Evolutionary conservation across 108 stramenopile species (phyloP), one percentile per base, ranked within the genome.

Genomic region (Cyclotella baltica): DNA sequence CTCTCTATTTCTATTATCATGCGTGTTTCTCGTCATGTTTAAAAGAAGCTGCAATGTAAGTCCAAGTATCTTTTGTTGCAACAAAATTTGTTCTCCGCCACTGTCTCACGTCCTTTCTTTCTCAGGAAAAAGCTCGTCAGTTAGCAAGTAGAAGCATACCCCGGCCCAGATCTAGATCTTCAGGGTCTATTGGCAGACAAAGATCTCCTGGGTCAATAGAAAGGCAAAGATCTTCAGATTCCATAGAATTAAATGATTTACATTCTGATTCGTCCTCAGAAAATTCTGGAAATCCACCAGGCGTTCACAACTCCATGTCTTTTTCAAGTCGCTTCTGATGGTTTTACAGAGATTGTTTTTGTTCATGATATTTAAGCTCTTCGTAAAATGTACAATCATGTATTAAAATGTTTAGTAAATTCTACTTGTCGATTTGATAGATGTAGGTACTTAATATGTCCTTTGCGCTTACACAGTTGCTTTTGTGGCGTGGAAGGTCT

Each of bases 1-100:
- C 58, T 36, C 43, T 0, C 68, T 87, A 13, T 85, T 87, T 47
- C 5, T 66, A 2, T 36, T 34, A 11, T 82, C 87, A 11, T 55
- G 52, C 33, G 20, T 85, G 10, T 68, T 85, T 16, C 70, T 85
- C 0, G 53, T 38, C 51, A 43, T 75, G 23, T 87, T 82, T 50
- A n/a, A 48, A 22, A 72, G 36, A 20, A 85, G 84, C 84, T 83
- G 81, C 29, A 71, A 67, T 48, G 72, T 68, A 61, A 72, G 72
- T 56, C 25, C 4, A 56, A 56, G 6, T 48, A 48, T 4, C n/a
- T 6, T 48, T 16, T n/a, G 18, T 48, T n/a, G 2, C n/a, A 6
- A n/a, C 18, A 48, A 2, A 27, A 56, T 25, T 56, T 1, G 11
- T 2, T 25, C 23, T 25, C 11, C 4, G 25, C 1, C 25, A 10